Evolutionary conservation across 345 rosid species (phyloP).

Genomic region (Theobroma cacao): DNA sequence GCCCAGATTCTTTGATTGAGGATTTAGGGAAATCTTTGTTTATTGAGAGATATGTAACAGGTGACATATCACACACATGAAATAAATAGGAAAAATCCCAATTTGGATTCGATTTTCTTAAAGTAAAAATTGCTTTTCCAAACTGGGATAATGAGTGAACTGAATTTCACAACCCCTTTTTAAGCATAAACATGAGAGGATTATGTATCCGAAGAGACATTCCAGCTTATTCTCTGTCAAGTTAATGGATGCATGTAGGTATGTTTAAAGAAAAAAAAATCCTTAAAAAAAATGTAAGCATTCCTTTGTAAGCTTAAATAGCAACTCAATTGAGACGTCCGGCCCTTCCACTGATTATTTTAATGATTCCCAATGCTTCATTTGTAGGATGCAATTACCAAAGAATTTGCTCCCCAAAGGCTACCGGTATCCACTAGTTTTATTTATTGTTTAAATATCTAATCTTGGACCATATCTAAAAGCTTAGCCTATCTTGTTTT

Average conservation of each 20-base stretch:
- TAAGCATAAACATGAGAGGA: not conserved
- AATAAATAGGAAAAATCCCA: too few relatives aligned
- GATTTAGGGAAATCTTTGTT: too few relatives aligned
- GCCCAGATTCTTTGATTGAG: too few relatives aligned
- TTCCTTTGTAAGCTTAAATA: not conserved
- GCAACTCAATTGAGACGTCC: not conserved
- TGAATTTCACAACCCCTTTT: not conserved
- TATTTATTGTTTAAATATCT: not conserved
- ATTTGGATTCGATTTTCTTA: too few relatives aligned
- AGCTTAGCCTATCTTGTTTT: not conserved
- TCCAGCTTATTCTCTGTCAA: not conserved
- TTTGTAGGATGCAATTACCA: slow-evolving; percentile 6
- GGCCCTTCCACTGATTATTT: not conserved
- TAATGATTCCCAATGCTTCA: slow-evolving; percentile 8
- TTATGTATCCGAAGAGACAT: not conserved
- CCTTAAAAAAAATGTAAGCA: not conserved
- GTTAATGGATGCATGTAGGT: not conserved
- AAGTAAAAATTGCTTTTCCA: not conserved
- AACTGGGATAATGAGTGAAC: not conserved
- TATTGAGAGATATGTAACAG: too few relatives aligned
- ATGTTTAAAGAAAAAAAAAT: not conserved
- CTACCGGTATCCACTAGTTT: not conserved
- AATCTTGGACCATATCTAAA: not conserved
- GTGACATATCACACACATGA: too few relatives aligned
- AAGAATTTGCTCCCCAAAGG: not conserved